Conservation (phyloP, 2,329 filamentous ascomycete genomes). For the Neofusicoccum laricinum region DNA sequence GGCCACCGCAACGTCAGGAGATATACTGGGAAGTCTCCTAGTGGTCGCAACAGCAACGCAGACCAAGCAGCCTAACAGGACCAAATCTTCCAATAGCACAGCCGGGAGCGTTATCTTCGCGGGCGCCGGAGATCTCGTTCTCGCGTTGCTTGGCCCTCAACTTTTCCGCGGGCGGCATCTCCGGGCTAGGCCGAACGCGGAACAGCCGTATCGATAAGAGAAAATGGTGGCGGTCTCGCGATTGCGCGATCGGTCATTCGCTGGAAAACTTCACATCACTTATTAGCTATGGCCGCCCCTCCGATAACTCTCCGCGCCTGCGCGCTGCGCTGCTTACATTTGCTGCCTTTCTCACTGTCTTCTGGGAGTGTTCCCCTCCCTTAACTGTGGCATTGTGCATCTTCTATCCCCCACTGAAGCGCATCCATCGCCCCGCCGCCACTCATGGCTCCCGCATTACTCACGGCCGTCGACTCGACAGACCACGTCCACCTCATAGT, state of each 20-base stretch:
- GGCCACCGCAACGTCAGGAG: background rate
- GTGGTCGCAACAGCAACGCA: background rate
- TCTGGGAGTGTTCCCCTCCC: background rate
- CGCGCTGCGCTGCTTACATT: background rate
- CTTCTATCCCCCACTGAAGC: background rate
- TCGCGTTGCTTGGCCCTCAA: background rate
- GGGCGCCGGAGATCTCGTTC: background rate
- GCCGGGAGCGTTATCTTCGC: background rate
- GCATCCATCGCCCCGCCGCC: background rate
- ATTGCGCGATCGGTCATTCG: constrained; percentile 16
- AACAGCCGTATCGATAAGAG: constrained; percentile 13
- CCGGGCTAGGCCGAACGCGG: background rate
- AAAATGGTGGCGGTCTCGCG: background rate
- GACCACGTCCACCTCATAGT: constrained; percentile 79
- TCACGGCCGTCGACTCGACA: constrained; percentile 69
- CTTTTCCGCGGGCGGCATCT: constrained; percentile 11
- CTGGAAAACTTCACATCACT: constrained; percentile 14
- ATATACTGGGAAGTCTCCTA: background rate
- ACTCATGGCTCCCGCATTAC: constrained; percentile 55
- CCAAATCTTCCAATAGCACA: background rate
- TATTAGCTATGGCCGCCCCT: background rate
- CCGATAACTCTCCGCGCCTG: constrained; percentile 2
- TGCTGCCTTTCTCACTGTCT: background rate
- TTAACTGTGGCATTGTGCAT: background rate
- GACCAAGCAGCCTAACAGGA: background rate